Evolutionary conservation across 768 basidiomycete species (phyloP).

Genomic region (Pleurotus djamor): DNA sequence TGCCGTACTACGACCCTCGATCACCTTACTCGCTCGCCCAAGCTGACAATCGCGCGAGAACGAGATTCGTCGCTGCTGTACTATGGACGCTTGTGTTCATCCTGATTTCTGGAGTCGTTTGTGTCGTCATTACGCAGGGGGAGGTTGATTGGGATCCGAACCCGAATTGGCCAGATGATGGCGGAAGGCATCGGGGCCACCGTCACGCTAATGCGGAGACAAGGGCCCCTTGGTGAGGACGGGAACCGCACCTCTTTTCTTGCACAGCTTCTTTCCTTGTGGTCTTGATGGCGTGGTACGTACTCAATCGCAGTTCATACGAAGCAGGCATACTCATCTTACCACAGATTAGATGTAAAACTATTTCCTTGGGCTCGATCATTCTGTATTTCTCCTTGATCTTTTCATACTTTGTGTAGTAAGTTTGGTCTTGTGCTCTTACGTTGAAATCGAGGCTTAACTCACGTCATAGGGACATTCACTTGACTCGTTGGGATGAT

Average conservation of each 20-base stretch:
- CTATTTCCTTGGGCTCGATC: neutral
- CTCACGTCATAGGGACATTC: no score
- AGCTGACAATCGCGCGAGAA: conserved; percentile 33
- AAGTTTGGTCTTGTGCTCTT: neutral
- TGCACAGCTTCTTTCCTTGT: no score
- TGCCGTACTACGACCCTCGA: conserved; percentile 35
- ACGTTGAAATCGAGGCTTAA: no score
- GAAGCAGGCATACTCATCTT: neutral
- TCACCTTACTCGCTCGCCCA: conserved; percentile 23
- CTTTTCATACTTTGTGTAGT: neutral
- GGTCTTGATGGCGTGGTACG: neutral
- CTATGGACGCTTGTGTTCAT: conserved; percentile 26
- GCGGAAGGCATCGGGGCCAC: neutral
- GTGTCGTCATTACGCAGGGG: neutral
- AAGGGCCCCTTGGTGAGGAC: neutral
- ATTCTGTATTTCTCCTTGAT: neutral
- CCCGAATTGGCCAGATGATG: conserved; percentile 1
- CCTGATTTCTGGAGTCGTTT: conserved; percentile 19
- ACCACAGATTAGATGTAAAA: neutral
- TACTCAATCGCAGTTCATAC: neutral
- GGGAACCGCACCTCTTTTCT: no score
- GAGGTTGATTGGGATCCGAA: conserved; percentile 17
- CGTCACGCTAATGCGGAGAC: neutral
- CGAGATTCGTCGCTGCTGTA: conserved; percentile 31
- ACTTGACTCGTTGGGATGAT: no score